phyloP scores from a whole-genome alignment of 192 early-diverging fungal species.

The Powellomyces hirtus region DNA sequence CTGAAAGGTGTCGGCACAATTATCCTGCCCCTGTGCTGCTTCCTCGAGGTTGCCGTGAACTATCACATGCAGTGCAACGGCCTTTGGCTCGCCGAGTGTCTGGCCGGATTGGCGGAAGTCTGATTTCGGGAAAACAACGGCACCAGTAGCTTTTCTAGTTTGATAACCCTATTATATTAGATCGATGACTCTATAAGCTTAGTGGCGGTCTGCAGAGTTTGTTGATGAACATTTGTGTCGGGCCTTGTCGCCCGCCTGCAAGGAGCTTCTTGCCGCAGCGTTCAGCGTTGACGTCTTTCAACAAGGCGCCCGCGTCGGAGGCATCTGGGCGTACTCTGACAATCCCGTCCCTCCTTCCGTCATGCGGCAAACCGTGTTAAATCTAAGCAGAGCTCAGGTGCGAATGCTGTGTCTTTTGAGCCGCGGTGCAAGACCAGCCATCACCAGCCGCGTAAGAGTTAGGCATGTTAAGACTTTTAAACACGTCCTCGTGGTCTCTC shows the following conservation, averaged over 20 bases:
- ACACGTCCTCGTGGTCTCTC: no score
- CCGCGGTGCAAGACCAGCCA: no score
- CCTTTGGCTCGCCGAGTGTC: not conserved
- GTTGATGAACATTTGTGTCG: no score
- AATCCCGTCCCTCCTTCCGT: conserved; percentile 49
- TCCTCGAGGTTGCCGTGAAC: not conserved
- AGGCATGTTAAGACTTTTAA: no score
- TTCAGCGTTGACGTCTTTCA: conserved; percentile 54
- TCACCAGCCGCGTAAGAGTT: no score
- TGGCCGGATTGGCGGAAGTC: not conserved
- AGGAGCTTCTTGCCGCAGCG: conserved; percentile 50
- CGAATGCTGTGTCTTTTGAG: no score
- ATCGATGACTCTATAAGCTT: no score
- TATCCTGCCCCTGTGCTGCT: not conserved
- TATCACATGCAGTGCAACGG: not conserved
- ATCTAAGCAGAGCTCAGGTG: conserved; percentile 45
- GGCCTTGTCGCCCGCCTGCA: conserved; percentile 51
- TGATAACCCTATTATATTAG: no score
- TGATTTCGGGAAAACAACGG: no score
- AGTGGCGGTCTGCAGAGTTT: no score
- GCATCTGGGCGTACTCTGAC: conserved; percentile 52
- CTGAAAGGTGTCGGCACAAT: not conserved
- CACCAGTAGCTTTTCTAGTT: no score
- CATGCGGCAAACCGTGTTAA: conserved; percentile 53
- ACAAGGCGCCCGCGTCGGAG: conserved; percentile 41